phyloP scores from a whole-genome alignment of 345 rosid species.

The Moricandia moricandioides region DNA sequence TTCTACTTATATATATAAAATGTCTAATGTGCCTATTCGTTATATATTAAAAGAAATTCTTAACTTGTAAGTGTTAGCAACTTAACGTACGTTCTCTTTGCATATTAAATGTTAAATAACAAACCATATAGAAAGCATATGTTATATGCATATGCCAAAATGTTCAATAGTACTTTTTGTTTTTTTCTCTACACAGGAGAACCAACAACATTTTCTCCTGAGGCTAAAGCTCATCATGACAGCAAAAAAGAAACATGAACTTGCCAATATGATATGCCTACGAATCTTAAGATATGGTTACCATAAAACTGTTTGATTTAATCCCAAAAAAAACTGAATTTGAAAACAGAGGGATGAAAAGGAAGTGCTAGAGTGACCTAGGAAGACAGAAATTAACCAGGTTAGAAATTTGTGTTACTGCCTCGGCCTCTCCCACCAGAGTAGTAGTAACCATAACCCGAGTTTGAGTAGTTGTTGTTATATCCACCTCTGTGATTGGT shows the following conservation, averaged over 20 bases:
- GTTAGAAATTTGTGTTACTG: conserved; percentile 31
- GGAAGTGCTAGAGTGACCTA: conserved; percentile 1
- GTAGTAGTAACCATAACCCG: conserved; percentile 23
- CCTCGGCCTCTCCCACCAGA: conserved; percentile 31
- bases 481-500: conserved; percentile 28
- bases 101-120: not conserved
- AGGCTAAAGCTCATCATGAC: conserved; percentile 20
- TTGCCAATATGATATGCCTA: conserved; percentile 25
- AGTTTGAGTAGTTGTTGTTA: conserved; percentile 14
- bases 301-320: not conserved
- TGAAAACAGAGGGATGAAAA: not conserved
- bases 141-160: conserved; percentile 25
- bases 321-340: not conserved
- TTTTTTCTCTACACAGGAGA: conserved; percentile 22
- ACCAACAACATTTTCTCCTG: conserved; percentile 16
- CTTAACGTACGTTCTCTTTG: too few species aligned
- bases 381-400: conserved; percentile 3
- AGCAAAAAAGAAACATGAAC: conserved; percentile 9
- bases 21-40: not conserved
- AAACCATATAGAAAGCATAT: not conserved
- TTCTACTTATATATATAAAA: conserved; percentile 6
- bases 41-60: conserved; percentile 13
- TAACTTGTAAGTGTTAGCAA: conserved; percentile 20
- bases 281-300: not conserved
- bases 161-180: conserved; percentile 3